phyloP scores from a whole-genome alignment of 768 basidiomycete genomes.

The Suillus weaverae region DNA sequence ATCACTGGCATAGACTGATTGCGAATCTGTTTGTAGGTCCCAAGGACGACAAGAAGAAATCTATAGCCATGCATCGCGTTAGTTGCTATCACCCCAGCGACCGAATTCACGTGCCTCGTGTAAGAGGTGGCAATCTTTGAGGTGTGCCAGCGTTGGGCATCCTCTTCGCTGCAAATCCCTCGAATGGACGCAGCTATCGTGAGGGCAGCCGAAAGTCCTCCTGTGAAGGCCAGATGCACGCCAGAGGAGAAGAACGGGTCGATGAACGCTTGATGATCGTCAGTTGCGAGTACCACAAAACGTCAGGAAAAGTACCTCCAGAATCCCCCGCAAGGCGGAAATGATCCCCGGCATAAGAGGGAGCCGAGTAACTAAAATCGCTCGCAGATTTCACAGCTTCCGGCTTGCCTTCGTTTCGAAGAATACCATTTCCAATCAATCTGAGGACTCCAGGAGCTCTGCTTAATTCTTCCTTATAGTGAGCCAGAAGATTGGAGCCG shows the following conservation, averaged over 20 bases:
- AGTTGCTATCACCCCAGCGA: background rate
- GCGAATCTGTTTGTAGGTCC: constrained; percentile 71
- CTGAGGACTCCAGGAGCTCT: background rate
- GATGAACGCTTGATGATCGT: background rate
- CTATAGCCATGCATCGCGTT: background rate
- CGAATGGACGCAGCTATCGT: constrained; percentile 51
- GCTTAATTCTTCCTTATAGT: background rate
- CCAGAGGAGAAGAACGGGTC: constrained; percentile 47
- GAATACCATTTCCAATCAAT: background rate
- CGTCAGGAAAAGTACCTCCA: background rate
- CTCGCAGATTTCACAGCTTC: background rate
- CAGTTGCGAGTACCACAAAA: background rate
- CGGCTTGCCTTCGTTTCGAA: background rate
- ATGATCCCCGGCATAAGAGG: background rate
- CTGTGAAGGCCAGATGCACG: constrained; percentile 65
- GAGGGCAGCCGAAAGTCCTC: constrained; percentile 55
- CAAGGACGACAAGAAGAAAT: constrained; percentile 70
- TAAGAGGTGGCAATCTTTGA: constrained; percentile 57
- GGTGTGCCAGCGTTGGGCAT: constrained; percentile 55
- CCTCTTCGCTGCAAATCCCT: constrained; percentile 32
- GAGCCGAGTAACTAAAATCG: background rate
- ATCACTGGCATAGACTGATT: constrained; percentile 50
- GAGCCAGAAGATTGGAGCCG: background rate
- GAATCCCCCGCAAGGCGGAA: background rate
- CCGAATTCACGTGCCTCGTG: constrained; percentile 42